These are phyloP conservation scores for Sorghum bicolor DNA, from an alignment of 176 grass and related monocot genomes.

Conservation along the genomic window DNA sequence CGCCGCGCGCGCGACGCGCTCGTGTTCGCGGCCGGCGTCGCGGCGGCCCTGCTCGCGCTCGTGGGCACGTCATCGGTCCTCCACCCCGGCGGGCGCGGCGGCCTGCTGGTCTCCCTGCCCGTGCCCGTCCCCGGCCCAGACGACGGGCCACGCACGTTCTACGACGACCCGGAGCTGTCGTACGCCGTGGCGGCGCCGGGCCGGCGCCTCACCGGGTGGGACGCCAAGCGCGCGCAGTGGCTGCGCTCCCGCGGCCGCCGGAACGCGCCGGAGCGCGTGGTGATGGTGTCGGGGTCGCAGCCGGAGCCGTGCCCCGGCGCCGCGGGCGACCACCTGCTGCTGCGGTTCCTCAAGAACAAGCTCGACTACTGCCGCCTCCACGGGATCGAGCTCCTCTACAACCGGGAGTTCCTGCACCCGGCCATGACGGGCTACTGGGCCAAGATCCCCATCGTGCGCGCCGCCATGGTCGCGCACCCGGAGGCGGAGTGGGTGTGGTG, in stretches of 20 bases:
- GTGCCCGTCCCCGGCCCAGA: neutral
- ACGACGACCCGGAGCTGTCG: slow-evolving; percentile 53
- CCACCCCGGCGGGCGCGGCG: neutral
- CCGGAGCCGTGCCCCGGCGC: slow-evolving; percentile 47
- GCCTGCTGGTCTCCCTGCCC: slow-evolving; percentile 6
- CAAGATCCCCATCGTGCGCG: slow-evolving; percentile 64
- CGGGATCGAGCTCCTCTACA: slow-evolving; percentile 66
- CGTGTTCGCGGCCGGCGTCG: slow-evolving; percentile 54
- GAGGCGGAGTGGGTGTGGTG: slow-evolving; percentile 93
- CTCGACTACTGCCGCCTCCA: slow-evolving; percentile 81
- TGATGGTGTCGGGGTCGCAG: slow-evolving; percentile 75
- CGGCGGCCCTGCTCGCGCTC: slow-evolving; percentile 34
- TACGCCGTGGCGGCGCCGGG: slow-evolving; percentile 46
- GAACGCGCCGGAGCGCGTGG: slow-evolving; percentile 23
- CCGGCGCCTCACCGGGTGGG: slow-evolving; percentile 44
- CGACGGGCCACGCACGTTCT: slow-evolving; percentile 32
- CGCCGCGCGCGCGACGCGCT: slow-evolving; percentile 43
- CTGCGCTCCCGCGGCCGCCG: slow-evolving; percentile 18
- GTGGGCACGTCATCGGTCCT: neutral
- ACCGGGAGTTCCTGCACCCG: slow-evolving; percentile 41
- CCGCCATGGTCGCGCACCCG: slow-evolving; percentile 76
- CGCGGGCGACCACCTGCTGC: slow-evolving; percentile 58
- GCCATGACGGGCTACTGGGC: slow-evolving; percentile 58
- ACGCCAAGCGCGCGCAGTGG: slow-evolving; percentile 62
- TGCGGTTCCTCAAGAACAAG: slow-evolving; percentile 87